Conservation (phyloP, 2,329 filamentous ascomycete species). For the Stagonosporopsis rhizophila region DNA sequence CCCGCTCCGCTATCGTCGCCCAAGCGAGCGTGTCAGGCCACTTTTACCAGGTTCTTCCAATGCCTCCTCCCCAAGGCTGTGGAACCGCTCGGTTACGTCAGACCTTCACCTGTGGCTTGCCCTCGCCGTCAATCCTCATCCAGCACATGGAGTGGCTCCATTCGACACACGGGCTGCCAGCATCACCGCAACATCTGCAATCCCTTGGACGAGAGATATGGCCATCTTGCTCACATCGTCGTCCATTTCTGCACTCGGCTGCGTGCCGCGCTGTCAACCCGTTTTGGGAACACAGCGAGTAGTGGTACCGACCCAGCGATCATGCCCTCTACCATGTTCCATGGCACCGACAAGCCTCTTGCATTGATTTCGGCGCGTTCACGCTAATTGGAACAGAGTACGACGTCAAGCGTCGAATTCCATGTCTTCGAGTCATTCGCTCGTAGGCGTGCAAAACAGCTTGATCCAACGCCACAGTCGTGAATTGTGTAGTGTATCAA, state of each 20-base stretch:
- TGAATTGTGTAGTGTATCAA: too few species aligned
- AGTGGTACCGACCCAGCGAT: slow-evolving; percentile 7
- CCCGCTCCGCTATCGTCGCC: slow-evolving; percentile 11
- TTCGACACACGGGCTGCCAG: background rate
- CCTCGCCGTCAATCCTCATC: slow-evolving; percentile 5
- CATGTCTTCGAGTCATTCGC: slow-evolving; percentile 4
- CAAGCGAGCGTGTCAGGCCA: slow-evolving; percentile 19
- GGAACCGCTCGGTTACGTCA: slow-evolving; percentile 19
- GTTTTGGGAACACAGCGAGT: slow-evolving; percentile 3
- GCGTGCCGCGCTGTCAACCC: slow-evolving; percentile 12
- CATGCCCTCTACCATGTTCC: background rate
- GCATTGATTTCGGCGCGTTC: background rate
- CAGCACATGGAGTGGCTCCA: background rate
- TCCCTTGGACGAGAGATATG: background rate
- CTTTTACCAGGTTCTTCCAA: slow-evolving; percentile 5
- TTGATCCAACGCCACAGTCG: too few species aligned
- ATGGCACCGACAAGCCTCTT: slow-evolving; percentile 4
- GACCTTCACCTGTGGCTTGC: slow-evolving; percentile 17
- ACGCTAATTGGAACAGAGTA: slow-evolving; percentile 6
- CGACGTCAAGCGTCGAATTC: slow-evolving; percentile 10
- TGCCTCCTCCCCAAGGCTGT: slow-evolving; percentile 14
- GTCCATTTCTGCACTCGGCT: slow-evolving; percentile 8
- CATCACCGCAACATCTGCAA: slow-evolving; percentile 3
- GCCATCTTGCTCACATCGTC: slow-evolving; percentile 1
- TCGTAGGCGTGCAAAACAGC: background rate